Evolutionary conservation across 2,329 filamentous ascomycete genomes (phyloP).

Genomic region (Monosporascus sp.): DNA sequence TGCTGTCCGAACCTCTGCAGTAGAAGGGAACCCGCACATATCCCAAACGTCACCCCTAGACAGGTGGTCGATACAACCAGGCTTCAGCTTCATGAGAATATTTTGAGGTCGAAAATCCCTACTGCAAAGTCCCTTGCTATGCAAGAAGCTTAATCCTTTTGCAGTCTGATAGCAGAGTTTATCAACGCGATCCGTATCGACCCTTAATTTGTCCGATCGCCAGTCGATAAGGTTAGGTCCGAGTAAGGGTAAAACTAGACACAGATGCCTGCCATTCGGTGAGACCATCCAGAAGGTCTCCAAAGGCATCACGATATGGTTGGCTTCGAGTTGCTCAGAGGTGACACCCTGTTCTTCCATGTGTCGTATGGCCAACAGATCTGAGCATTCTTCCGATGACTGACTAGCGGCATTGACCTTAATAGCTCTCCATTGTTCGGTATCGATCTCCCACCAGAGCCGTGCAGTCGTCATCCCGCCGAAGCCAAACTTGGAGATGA

Average conservation of each 20-base stretch:
- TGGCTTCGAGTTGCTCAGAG: not conserved
- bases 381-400: not conserved
- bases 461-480: not conserved
- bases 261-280: constrained; percentile 1
- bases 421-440: not conserved
- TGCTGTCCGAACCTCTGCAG: not conserved
- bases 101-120: not conserved
- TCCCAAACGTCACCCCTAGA: not conserved
- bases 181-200: not conserved
- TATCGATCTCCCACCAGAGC: not conserved
- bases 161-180: not conserved
- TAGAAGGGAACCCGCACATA: not conserved
- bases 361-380: not conserved
- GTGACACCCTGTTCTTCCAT: not conserved
- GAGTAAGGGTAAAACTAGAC: not conserved
- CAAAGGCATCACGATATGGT: not conserved
- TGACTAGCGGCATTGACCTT: not conserved
- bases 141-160: not conserved
- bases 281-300: not conserved
- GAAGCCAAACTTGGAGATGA: not conserved
- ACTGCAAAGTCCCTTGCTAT: not conserved
- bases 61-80: not conserved
- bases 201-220: not conserved
- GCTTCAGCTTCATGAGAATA: not conserved
- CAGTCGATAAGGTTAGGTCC: not conserved